Base-by-base conservation (phyloP, 176 grass and related monocot genomes). In the Bromus sterilis region DNA sequence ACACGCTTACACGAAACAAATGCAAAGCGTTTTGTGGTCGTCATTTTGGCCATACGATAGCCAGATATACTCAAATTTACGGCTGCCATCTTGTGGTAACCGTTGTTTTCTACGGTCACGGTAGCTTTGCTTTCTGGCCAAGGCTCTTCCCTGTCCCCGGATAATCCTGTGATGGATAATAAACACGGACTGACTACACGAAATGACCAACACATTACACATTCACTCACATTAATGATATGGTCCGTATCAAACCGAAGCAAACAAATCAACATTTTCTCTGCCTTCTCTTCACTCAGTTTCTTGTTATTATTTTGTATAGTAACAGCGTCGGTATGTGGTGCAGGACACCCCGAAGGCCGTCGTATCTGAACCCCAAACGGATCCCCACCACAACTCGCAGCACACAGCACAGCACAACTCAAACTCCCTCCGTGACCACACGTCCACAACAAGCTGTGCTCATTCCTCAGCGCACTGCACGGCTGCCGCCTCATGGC, bases 401-500 rank as follows among this genome's bases (percentile, higher is more conserved):
- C 24, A 49, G 49, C 0, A 53, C 48, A 51, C 48, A 51, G 0
- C n/a, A n/a, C n/a, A n/a, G 4, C 14, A 18, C 80, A 20, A 21
- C 74, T 20, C 51, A 21, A 25, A 10, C 14, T 60, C 23, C 9
- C 21, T n/a, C 31, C 59, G 16, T 5, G 16, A 13, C n/a, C 40
- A 46, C n/a, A n/a, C n/a, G n/a, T n/a, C n/a, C n/a, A n/a, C n/a
- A n/a, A n/a, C 62, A 5, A n/a, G 37, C 2, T 9, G 0, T 9
- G 7, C 32, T 55, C 33, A 66, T 24, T 29, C 21, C 35, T 24
- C 9, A 1, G 16, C 18, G 40, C 30, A 34, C 20, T 59, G 23
- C 62, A 48, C 23, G 24, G 24, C 25, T 15, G 6, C 2, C 71
- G 24, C 66, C 49, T 18, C 35, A 88, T 87, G 85, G 82, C 88